Conservation (phyloP, 441 rosid species). For the Omphalea diandra region DNA sequence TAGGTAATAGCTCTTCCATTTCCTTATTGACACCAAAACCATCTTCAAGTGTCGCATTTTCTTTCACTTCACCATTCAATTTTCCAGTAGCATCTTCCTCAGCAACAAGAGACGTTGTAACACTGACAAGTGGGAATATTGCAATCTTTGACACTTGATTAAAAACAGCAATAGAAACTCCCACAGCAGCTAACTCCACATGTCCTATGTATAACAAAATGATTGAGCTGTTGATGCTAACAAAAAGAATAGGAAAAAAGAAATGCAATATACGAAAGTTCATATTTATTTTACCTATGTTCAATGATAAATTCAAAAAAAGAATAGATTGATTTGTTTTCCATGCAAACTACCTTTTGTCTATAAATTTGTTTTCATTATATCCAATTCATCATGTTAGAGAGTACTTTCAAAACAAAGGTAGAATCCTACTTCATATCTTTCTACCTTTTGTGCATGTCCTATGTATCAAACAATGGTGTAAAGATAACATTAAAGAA, state of each 20-base stretch:
- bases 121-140: slow-evolving; percentile 87
- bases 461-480: not conserved
- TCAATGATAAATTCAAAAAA: not conserved
- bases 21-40: slow-evolving; percentile 36
- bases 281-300: not conserved
- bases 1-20: slow-evolving; percentile 55
- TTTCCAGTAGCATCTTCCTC: slow-evolving; percentile 72
- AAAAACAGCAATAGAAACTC: slow-evolving; percentile 86
- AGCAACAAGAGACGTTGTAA: slow-evolving; percentile 94
- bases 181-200: slow-evolving; percentile 91
- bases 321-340: not conserved
- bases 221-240: not conserved
- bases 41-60: slow-evolving; percentile 37
- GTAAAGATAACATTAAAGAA: not conserved
- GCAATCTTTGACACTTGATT: slow-evolving; percentile 91
- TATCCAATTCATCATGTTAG: not conserved
- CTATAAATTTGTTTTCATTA: not conserved
- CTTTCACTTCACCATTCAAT: slow-evolving; percentile 26
- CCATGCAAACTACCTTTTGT: not conserved
- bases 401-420: not conserved
- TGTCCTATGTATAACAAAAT: slow-evolving; percentile 43
- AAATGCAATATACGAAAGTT: not conserved
- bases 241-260: not conserved
- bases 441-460: not conserved
- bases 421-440: not conserved